phyloP scores from a whole-genome alignment of 352 stramenopile genomes.

The Blastocystis sp. region DNA sequence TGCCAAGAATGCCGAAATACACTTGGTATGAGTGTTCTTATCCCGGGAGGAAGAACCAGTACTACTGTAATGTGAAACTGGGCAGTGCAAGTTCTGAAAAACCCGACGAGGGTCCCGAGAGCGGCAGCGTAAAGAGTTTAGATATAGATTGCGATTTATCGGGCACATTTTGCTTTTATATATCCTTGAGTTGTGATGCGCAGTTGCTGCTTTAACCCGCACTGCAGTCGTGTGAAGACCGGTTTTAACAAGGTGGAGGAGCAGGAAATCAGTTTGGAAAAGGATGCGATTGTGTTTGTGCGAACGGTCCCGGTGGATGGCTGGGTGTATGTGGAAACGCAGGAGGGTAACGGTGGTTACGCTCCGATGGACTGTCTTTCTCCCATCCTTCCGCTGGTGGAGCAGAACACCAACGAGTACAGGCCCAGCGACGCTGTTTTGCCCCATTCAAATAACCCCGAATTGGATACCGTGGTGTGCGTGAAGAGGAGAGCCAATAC shows the following conservation, averaged over 20 bases:
- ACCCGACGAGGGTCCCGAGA: neutral
- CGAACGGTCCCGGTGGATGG: neutral
- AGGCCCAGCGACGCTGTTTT: neutral
- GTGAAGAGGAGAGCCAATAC: neutral
- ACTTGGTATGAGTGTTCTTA: constrained; percentile 65
- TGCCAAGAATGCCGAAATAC: neutral
- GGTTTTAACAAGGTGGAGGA: neutral
- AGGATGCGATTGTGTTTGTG: constrained; percentile 45
- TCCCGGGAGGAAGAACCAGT: constrained; percentile 13
- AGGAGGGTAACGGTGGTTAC: constrained; percentile 16
- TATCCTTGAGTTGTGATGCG: constrained; percentile 31
- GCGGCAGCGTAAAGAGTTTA: neutral
- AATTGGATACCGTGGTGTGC: neutral
- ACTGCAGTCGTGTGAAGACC: constrained; percentile 28
- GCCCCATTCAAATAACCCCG: neutral
- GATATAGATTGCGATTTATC: constrained; percentile 9
- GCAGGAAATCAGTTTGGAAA: constrained; percentile 18
- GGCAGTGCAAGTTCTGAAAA: neutral
- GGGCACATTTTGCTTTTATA: constrained; percentile 24
- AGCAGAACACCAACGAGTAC: neutral
- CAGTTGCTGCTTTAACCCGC: neutral
- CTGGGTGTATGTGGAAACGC: constrained; percentile 31
- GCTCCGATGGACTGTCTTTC: constrained; percentile 5
- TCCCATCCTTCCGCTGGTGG: neutral
- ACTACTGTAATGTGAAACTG: constrained; percentile 38